Base-by-base conservation (phyloP, 2,329 filamentous ascomycete species). In the Ceratocystiopsis minuta region DNA sequence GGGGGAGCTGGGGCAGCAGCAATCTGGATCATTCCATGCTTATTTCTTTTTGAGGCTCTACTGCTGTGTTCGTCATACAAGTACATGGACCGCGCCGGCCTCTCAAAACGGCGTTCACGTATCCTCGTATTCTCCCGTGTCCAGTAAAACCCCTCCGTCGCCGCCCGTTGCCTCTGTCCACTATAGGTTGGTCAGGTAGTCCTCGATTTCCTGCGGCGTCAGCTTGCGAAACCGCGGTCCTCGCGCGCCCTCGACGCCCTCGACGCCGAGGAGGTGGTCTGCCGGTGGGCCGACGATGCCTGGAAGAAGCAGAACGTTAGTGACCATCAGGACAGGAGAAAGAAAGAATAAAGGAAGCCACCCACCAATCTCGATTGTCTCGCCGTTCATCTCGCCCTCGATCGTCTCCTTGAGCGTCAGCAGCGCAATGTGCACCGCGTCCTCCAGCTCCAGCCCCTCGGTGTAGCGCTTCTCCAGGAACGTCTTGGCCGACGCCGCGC, bases 381-480 rank as follows among this genome's bases (percentile, higher is more conserved):
- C 87, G 48, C 88, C 88, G 53, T 88, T 96, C 88, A 96, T 96
- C 67, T 96, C 90, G 44, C 90, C 90, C 66, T 96, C 88, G 57
- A 98, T 98, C 44, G 90, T 95, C 71, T 98, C 90, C 72, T 98
- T 98, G 58, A 98, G 67, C 20, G 90, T 98, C 59, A 98, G 68
- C 43, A 98, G 72, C 46, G 90, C 90, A 66, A 98, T 98, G 63
- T 98, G 90, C 52, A 98, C 90, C 11, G 90, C 90, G 62, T 98
- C 90, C 64, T 98, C 90, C 49, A 98, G 68, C 70, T 98, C 90
- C 57, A 98, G 65, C 35, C 87, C 87, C 59, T 98, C 90, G 5
- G 87, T 95, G 66, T 96, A 98, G 63, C 90, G 73, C 78, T 98
- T 98, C 72, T 98, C 90, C 59, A 98, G 64, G 67, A 98, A 98